Evolutionary conservation across 1,284 basidiomycete genomes (phyloP), one percentile per base, ranked within the genome.

Genomic region (Apiotrichum porosum): DNA sequence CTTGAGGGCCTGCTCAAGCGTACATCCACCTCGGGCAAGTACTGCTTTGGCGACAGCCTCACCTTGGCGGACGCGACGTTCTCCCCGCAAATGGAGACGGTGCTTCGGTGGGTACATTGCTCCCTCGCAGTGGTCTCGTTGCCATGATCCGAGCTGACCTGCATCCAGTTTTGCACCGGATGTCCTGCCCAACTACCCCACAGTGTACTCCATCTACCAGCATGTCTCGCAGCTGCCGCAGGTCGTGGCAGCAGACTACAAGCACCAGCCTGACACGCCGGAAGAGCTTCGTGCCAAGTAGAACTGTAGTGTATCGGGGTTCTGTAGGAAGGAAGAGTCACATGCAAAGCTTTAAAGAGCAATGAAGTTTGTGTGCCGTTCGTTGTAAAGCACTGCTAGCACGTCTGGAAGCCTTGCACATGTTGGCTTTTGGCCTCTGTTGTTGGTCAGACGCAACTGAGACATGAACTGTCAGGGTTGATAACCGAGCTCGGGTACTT

Each of bases 241-340:
- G 44, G 51, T 55, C n/a, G 33, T 55, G 17, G 17, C 18, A 2
- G 53, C 53, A 22, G 53, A 55, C 49, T 55, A 40, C 36, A 39
- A 39, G 41, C 53, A 55, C 53, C 53, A 55, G 53, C 49, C 46
- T 28, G 53, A 55, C 49, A 55, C 53, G 21, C 52, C 52, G 17
- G 52, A 37, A 17, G 49, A 54, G 19, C 33, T 54, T 12, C 44
- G 47, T 15, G 49, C 34, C 26, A 28, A 28, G 12, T 28, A 28
- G 26, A n/a, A n/a, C n/a, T n/a, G n/a, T n/a, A n/a, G n/a, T n/a
- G n/a, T n/a, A n/a, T n/a, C n/a, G n/a, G n/a, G n/a, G n/a, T n/a
- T n/a, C n/a, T n/a, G n/a, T n/a, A n/a, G n/a, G n/a, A n/a, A n/a
- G n/a, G n/a, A n/a, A n/a, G n/a, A n/a, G n/a, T n/a, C n/a, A n/a